Conservation (phyloP, 495 filamentous ascomycete genomes). For the Aspergillus bertholletiae region DNA sequence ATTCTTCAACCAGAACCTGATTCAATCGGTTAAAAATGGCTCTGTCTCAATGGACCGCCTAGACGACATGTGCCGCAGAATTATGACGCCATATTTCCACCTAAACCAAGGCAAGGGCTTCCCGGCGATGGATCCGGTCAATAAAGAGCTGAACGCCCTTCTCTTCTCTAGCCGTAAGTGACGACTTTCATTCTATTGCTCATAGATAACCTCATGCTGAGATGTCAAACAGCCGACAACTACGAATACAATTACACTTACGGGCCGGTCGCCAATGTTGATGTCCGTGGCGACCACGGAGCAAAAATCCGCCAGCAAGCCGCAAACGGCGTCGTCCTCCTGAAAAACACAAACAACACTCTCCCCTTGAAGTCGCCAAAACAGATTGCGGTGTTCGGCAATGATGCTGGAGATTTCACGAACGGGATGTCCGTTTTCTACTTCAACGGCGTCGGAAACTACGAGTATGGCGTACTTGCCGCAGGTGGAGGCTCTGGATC, state of each 20-base stretch:
- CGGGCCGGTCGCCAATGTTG: no score
- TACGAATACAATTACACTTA: no score
- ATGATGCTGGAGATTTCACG: slow-evolving; percentile 53
- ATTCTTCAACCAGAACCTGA: slow-evolving; percentile 33
- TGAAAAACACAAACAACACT: slow-evolving; percentile 54
- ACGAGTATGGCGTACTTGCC: slow-evolving; percentile 54
- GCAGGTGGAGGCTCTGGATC: slow-evolving; percentile 60
- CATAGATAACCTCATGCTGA: no score
- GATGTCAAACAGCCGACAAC: no score
- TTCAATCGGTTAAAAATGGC: neutral
- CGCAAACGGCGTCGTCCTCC: slow-evolving; percentile 52
- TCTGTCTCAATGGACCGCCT: neutral
- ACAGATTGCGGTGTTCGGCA: slow-evolving; percentile 53
- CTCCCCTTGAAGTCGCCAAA: slow-evolving; percentile 46
- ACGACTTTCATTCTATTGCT: no score
- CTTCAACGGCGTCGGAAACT: slow-evolving; percentile 33
- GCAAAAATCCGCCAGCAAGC: slow-evolving; percentile 51
- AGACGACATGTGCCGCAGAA: neutral
- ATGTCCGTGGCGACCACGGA: slow-evolving; percentile 52
- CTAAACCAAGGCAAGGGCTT: neutral
- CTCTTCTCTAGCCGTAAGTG: no score
- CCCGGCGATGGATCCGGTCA: no score
- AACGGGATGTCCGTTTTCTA: slow-evolving; percentile 23
- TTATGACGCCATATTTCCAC: neutral
- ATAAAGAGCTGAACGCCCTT: no score